Evolutionary conservation across 2,329 filamentous ascomycete species (phyloP), one percentile per base, ranked within the genome.

Genomic region (Trichoderma citrinoviride): DNA sequence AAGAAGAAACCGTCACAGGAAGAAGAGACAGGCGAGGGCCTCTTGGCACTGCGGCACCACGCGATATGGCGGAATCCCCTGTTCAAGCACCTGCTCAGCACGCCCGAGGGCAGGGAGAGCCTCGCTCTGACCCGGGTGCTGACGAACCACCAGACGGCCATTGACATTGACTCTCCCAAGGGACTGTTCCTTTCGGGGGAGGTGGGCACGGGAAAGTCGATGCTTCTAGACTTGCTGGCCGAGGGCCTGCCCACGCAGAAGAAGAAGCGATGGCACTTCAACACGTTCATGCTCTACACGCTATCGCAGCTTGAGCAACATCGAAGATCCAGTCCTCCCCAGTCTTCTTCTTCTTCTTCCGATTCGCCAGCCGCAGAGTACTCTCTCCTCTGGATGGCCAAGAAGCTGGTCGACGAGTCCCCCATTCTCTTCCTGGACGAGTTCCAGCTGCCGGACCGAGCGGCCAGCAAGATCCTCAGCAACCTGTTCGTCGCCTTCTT

Each of bases 191-290:
- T 95, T 0, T 91, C 92, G 27, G 91, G 91, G 7, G 90, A 93
- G 72, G 91, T 95, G 1, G 91, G 91, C 12, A 92, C 90, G 0
- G 91, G 91, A 15, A 95, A 95, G 74, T 90, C 87, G 5, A 93
- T 95, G 90, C 83, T 95, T n/a, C 82, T 93, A 15, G 91, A 94
- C 71, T 79, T 95, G 0, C 85, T 95, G n/a, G 90, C 90, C 15
- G 88, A 92, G 58, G 90, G 89, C 57, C 77, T 95, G 4, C 91
- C 91, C 1, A 92, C 87, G 17, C 79, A 82, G 50, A 88, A 87
- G 71, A 94, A 94, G 78, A 82, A 84, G 70, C 81, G 90, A 66
- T 93, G 89, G 87, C 91, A 94, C 73, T 95, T 93, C 77, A 92
- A 92, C 73, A 92, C 90, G 0, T 95, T 95, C 71, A 95, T 95